Evolutionary conservation across 352 stramenopile genomes (phyloP).

Genomic region (Plasmopara viticola): DNA sequence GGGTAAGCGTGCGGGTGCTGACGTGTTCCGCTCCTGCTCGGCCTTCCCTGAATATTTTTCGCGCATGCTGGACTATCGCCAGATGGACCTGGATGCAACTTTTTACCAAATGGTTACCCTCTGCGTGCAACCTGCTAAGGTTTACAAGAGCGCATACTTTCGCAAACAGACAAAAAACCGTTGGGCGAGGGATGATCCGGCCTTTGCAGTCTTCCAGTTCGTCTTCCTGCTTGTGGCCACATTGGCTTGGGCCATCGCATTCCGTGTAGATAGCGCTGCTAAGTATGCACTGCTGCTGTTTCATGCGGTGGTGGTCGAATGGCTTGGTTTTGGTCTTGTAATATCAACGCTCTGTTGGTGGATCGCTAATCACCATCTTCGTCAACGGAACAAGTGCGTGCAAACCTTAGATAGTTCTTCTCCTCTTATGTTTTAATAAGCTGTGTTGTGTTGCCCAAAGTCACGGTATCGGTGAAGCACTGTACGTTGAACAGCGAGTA

Average conservation of each 20-base stretch:
- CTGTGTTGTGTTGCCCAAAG: slow-evolving; percentile 10
- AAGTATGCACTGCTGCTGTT: slow-evolving; percentile 64
- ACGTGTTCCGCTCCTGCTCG: slow-evolving; percentile 72
- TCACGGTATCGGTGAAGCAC: slow-evolving; percentile 63
- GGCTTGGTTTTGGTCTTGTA: slow-evolving; percentile 66
- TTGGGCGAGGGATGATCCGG: slow-evolving; percentile 96
- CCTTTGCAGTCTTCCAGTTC: slow-evolving; percentile 94
- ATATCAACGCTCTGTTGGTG: slow-evolving; percentile 68
- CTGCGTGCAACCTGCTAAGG: slow-evolving; percentile 74
- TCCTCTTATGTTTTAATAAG: not conserved
- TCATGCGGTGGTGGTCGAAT: slow-evolving; percentile 77
- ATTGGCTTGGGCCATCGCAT: slow-evolving; percentile 74
- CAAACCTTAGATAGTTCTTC: slow-evolving; percentile 5
- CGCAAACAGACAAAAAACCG: slow-evolving; percentile 97
- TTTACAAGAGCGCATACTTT: slow-evolving; percentile 86
- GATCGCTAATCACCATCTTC: slow-evolving; percentile 66
- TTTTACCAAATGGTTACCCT: slow-evolving; percentile 89
- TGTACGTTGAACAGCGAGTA: slow-evolving; percentile 94
- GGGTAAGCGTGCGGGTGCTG: slow-evolving; percentile 7
- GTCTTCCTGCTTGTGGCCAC: slow-evolving; percentile 86
- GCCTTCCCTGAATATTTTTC: slow-evolving; percentile 78
- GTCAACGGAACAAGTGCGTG: slow-evolving; percentile 47
- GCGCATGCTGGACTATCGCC: slow-evolving; percentile 71
- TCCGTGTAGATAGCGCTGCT: slow-evolving; percentile 44
- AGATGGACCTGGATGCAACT: slow-evolving; percentile 86